phyloP scores from a whole-genome alignment of 345 rosid genomes.

The Dipteronia dyeriana region DNA sequence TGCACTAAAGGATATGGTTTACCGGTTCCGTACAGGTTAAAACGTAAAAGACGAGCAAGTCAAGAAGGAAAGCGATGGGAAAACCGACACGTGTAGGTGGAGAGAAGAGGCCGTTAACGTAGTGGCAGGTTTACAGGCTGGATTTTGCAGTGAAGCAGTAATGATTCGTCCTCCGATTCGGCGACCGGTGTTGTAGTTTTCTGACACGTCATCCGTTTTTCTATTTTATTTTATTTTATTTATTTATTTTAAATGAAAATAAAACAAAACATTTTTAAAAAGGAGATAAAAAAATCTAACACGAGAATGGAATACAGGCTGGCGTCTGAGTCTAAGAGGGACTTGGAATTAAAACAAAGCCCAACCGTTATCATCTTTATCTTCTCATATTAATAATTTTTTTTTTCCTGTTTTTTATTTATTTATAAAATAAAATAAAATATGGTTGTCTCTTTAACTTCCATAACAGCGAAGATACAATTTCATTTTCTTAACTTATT shows the following conservation, averaged over 20 bases:
- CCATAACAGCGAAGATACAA: constrained; percentile 21
- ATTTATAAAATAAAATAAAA: constrained; percentile 18
- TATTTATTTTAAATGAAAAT: not conserved
- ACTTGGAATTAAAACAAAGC: constrained; percentile 33
- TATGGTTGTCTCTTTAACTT: constrained; percentile 34
- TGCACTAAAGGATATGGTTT: constrained; percentile 25
- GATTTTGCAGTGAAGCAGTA: constrained; percentile 40
- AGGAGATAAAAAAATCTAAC: constrained; percentile 15
- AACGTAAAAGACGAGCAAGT: not conserved
- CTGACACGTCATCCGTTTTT: constrained; percentile 56
- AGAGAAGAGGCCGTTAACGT: constrained; percentile 48
- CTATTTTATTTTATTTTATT: constrained; percentile 2
- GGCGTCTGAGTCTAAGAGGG: constrained; percentile 68
- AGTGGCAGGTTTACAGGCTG: constrained; percentile 70
- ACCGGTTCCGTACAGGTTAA: constrained; percentile 53
- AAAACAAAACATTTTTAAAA: not conserved
- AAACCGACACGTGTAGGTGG: constrained; percentile 43
- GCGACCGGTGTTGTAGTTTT: constrained; percentile 75
- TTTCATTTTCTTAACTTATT: not conserved
- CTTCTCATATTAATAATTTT: constrained; percentile 23
- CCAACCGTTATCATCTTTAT: constrained; percentile 65
- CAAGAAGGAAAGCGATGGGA: constrained; percentile 8
- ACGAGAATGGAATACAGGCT: constrained; percentile 67
- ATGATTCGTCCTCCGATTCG: constrained; percentile 67
- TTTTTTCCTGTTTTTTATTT: constrained; percentile 6